Evolutionary conservation across 192 early-diverging fungal genomes (phyloP), one percentile per base, ranked within the genome.

Genomic region (Rhizophagus prolifer): DNA sequence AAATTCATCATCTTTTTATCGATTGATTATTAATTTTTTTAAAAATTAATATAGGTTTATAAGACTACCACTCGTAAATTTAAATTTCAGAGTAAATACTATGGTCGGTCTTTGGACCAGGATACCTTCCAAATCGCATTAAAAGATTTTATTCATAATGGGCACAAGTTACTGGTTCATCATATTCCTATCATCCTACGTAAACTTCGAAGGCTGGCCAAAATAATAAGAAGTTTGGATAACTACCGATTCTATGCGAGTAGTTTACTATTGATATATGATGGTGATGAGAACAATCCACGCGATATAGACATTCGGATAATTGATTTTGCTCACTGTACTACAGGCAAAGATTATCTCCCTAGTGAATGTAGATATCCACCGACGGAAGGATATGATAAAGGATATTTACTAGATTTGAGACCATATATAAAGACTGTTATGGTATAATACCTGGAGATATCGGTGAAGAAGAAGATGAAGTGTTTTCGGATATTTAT

Each of bases 321-420:
- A 82, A 99, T 99, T 77, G 97, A 99, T 79, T 99, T 99, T 85
- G 95, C 95, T 12, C 92, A 98, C 74, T 96, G 95, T 77, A 89
- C 95, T 1, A 89, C 89, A 7, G 86, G 85, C 14, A 80, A 83
- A 19, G 85, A 80, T 47, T 74, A 85, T 31, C 69, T 70, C 54
- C 58, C 67, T 9, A 30, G 62, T 6, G 81, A 86, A 36, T 66
- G 77, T 14, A 78, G 70, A 9, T 88, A 85, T 70, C 85, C 86
- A 16, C 86, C 81, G 72, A 79, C 83, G n/a, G 75, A 78, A 16
- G 78, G 83, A 23, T 91, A 88, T n/a, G 95, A 96, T 79, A 88
- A 85, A 50, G 95, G 95, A 1, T 96, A 96, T 79, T 79, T 96
- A 9, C 75, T 93, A 9, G 95, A 94, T 96, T 84, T 85, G 91